A percentile compares a stretch with the other conserved stretches of the same genome.
phyloP scores from a whole-genome alignment of 1,284 basidiomycete species.

The Erythrobasidium hasegawianum region DNA sequence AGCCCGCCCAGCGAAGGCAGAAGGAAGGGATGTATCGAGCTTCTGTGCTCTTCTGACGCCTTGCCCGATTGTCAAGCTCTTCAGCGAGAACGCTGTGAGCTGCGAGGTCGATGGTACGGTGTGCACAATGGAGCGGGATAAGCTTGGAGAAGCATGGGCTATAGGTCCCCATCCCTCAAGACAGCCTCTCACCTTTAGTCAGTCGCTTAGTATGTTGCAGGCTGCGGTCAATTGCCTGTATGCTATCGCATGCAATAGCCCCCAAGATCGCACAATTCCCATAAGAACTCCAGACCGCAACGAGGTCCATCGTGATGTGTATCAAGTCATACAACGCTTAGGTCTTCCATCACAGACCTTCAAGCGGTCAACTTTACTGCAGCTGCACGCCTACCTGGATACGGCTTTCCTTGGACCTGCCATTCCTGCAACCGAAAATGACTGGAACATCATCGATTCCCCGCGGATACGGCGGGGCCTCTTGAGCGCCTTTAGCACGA shows the following conservation, averaged over 20 bases:
- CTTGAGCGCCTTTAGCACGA: neutral
- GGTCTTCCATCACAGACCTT: neutral
- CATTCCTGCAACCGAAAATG: neutral
- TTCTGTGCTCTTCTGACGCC: neutral
- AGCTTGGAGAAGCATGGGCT: conserved; percentile 2
- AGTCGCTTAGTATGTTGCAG: neutral
- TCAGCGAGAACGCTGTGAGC: neutral
- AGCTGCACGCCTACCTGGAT: conserved; percentile 6
- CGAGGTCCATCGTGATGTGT: neutral
- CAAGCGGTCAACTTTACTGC: conserved; percentile 1
- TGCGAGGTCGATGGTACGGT: conserved; percentile 10
- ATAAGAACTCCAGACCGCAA: no score
- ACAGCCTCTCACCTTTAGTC: neutral
- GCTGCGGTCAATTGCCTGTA: conserved; percentile 11
- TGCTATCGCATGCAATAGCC: neutral
- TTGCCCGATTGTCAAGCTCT: neutral
- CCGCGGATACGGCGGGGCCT: conserved; percentile 14
- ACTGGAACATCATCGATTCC: conserved; percentile 4
- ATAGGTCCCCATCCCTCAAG: conserved; percentile 12
- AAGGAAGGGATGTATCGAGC: neutral
- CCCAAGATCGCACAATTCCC: neutral
- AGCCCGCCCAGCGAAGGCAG: neutral
- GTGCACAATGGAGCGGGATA: conserved; percentile 12
- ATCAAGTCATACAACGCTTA: neutral
- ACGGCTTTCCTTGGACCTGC: conserved; percentile 2